phyloP scores from a whole-genome alignment of 2,329 filamentous ascomycete species.

The Nakataea oryzae region DNA sequence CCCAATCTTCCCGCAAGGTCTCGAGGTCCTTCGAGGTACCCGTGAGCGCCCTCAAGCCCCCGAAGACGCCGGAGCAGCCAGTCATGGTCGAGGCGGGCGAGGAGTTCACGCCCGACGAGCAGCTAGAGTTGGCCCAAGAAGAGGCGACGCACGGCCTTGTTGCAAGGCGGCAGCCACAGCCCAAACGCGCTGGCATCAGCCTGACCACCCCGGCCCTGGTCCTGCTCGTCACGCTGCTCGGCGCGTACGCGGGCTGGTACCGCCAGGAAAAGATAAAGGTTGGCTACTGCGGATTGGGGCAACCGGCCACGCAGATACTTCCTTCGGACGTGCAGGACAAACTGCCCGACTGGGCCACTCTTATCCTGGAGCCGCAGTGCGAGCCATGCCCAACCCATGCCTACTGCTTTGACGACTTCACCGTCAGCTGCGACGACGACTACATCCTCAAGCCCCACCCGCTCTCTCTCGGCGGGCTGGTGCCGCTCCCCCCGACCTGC shows the following conservation, averaged over 20 bases:
- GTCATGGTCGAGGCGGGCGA: conserved; percentile 57
- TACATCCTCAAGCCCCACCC: conserved; percentile 82
- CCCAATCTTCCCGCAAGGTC: conserved; percentile 40
- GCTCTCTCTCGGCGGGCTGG: conserved; percentile 64
- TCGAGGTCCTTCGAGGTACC: conserved; percentile 50
- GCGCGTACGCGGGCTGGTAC: conserved; percentile 72
- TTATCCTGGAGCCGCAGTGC: conserved; percentile 67
- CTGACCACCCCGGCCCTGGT: conserved; percentile 59
- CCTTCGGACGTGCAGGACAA: conserved; percentile 22
- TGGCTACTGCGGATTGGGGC: conserved; percentile 84
- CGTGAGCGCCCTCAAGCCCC: conserved; percentile 26
- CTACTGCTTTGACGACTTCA: conserved; percentile 71
- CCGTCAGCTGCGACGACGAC: conserved; percentile 72
- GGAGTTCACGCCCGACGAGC: conserved; percentile 89
- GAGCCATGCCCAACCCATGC: conserved; percentile 87
- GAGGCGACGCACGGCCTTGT: conserved; percentile 38
- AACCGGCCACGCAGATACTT: conserved; percentile 41
- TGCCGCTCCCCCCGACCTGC: conserved; percentile 84
- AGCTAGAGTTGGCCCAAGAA: conserved; percentile 67
- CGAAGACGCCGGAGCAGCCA: conserved; percentile 18
- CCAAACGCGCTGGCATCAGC: conserved; percentile 27
- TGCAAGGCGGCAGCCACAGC: conserved; percentile 27
- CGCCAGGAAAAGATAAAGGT: conserved; percentile 93
- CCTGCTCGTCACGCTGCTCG: conserved; percentile 58
- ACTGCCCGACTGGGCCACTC: conserved; percentile 63